Evolutionary conservation across 176 grass and related monocot genomes (phyloP).

Genomic region (Phyllostachys edulis): DNA sequence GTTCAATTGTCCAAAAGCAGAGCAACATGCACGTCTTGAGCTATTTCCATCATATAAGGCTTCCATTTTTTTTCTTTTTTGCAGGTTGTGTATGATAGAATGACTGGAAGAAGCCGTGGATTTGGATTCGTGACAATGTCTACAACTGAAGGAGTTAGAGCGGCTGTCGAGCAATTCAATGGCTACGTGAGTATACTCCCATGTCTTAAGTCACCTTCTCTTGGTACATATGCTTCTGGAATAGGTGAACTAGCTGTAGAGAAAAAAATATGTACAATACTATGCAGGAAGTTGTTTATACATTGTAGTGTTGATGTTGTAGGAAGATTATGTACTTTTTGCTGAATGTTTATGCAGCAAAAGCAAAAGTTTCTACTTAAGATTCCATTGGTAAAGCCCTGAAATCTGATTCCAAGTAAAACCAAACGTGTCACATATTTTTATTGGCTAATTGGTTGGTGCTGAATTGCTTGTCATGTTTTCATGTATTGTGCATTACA

Average conservation of each 20-base stretch:
- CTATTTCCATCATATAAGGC: neutral
- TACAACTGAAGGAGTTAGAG: constrained; percentile 56
- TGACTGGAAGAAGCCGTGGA: constrained; percentile 88
- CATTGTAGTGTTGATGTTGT: neutral
- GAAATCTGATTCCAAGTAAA: neutral
- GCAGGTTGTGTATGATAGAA: constrained; percentile 86
- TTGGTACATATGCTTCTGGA: neutral
- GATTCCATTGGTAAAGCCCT: neutral
- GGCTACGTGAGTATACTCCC: constrained; percentile 63
- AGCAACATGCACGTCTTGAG: neutral
- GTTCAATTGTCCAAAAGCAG: neutral
- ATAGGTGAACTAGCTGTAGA: neutral
- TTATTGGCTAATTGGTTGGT: neutral
- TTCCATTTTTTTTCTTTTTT: neutral
- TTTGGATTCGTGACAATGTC: constrained; percentile 97
- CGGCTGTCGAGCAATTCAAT: constrained; percentile 73
- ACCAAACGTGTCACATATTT: neutral
- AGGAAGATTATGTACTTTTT: neutral
- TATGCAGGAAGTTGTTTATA: neutral
- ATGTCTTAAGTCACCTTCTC: constrained; percentile 1
- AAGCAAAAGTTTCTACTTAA: neutral
- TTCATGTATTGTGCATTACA: neutral
- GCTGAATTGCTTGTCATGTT: constrained; percentile 11
- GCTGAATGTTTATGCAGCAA: neutral
- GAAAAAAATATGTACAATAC: neutral